Percentiles rank a stretch among this genome's conserved stretches.
Conservation (phyloP, 176 grass and related monocot species). For the Phoenix roebelenii region DNA sequence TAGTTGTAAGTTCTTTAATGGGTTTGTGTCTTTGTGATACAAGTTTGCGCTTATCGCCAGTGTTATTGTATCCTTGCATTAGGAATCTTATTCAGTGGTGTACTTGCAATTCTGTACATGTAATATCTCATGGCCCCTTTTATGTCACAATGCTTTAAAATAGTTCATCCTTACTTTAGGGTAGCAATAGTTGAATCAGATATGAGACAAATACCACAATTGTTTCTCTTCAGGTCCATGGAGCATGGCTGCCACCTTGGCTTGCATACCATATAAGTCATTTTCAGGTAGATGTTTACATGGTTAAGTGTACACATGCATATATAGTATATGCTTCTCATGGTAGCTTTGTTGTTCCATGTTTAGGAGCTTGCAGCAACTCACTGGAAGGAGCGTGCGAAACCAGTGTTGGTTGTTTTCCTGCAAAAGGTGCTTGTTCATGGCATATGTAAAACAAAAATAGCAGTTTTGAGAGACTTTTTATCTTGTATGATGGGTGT, state of each 20-base stretch:
- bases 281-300: constrained; percentile 31
- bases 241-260: constrained; percentile 92
- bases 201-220: neutral
- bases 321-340: constrained; percentile 24
- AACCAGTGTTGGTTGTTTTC: constrained; percentile 50
- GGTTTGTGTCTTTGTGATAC: too few species aligned
- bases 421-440: constrained; percentile 47
- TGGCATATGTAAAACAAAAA: neutral
- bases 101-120: too few species aligned
- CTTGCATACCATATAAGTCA: constrained; percentile 34
- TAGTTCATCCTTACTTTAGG: too few species aligned
- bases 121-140: too few species aligned
- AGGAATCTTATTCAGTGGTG: too few species aligned
- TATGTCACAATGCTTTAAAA: too few species aligned
- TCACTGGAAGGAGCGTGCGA: constrained; percentile 68
- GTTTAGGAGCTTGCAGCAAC: constrained; percentile 49
- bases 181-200: too few species aligned
- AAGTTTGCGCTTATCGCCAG: too few species aligned
- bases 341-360: constrained; percentile 10
- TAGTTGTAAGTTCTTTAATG: too few species aligned
- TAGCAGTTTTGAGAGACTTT: too few species aligned
- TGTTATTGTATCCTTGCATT: too few species aligned
- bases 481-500: neutral
- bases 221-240: constrained; percentile 40
- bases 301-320: neutral